Conservation (phyloP, 805 yeast genomes). For the Spathaspora passalidarum region DNA sequence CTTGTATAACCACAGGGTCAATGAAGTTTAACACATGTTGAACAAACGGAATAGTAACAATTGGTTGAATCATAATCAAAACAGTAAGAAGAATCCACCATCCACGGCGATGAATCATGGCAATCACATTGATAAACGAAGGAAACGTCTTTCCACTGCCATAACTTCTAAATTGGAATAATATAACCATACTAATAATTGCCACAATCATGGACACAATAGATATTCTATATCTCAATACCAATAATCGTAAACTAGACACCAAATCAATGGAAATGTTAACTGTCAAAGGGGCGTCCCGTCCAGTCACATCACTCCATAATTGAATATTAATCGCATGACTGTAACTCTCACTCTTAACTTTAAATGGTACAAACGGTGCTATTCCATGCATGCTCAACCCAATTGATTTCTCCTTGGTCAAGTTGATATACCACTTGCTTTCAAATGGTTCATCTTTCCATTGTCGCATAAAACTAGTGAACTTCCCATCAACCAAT, state of each 20-base stretch:
- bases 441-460: constrained; percentile 65
- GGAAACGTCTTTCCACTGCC: constrained; percentile 23
- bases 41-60: constrained; percentile 29
- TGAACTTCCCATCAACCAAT: constrained; percentile 10
- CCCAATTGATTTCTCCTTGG: constrained; percentile 14
- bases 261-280: constrained; percentile 49
- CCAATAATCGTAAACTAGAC: constrained; percentile 63
- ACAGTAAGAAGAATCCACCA: constrained; percentile 19
- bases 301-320: constrained; percentile 41
- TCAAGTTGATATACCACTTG: constrained; percentile 65
- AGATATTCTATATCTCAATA: constrained; percentile 74
- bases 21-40: constrained; percentile 38
- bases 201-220: constrained; percentile 68
- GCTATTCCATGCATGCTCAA: constrained; percentile 61
- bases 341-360: constrained; percentile 21
- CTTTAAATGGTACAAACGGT: constrained; percentile 59
- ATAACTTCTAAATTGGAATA: constrained; percentile 53
- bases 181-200: constrained; percentile 48
- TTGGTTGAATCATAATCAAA: constrained; percentile 38
- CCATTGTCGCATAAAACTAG: constrained; percentile 69
- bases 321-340: constrained; percentile 41
- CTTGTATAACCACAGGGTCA: constrained; percentile 55
- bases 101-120: constrained; percentile 15
- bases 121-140: constrained; percentile 36
- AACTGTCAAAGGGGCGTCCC: constrained; percentile 32